phyloP scores from a whole-genome alignment of 305 asterid species.

The Fraxinus greggii region DNA sequence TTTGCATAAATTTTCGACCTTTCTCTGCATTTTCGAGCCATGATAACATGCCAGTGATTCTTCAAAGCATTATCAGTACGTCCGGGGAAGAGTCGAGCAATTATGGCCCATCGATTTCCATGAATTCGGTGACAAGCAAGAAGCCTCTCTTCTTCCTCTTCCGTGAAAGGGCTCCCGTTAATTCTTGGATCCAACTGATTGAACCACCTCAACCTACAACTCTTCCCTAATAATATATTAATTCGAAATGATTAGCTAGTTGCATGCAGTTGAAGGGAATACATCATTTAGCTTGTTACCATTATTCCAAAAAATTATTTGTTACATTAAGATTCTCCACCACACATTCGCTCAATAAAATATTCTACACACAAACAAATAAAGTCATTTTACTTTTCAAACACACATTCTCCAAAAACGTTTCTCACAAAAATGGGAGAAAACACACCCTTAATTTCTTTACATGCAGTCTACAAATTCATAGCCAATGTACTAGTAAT shows the following conservation, averaged over 20 bases:
- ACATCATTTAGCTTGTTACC: no score
- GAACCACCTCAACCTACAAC: slow-evolving; percentile 87
- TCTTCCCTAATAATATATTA: slow-evolving; percentile 51
- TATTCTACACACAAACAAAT: no score
- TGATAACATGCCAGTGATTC: slow-evolving; percentile 85
- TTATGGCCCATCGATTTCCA: slow-evolving; percentile 78
- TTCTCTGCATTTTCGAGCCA: slow-evolving; percentile 70
- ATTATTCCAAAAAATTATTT: no score
- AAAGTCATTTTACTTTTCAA: no score
- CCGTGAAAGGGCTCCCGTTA: slow-evolving; percentile 70
- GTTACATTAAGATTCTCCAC: no score
- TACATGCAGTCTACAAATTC: not conserved
- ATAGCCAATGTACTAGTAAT: not conserved
- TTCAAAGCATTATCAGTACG: slow-evolving; percentile 84
- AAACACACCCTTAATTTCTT: no score
- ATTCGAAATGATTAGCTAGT: not conserved
- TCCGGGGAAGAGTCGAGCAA: slow-evolving; percentile 72
- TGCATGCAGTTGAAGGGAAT: not conserved
- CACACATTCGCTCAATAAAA: no score
- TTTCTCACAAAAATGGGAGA: no score
- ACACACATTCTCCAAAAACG: no score
- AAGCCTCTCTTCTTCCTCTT: slow-evolving; percentile 77
- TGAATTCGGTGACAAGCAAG: slow-evolving; percentile 68
- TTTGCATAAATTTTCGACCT: slow-evolving; percentile 38
- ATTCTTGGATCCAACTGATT: slow-evolving; percentile 83